Evolutionary conservation across 106 monocot species (phyloP), one percentile per base, ranked within the genome.

Genomic region (Dendrobium chrysotoxum): DNA sequence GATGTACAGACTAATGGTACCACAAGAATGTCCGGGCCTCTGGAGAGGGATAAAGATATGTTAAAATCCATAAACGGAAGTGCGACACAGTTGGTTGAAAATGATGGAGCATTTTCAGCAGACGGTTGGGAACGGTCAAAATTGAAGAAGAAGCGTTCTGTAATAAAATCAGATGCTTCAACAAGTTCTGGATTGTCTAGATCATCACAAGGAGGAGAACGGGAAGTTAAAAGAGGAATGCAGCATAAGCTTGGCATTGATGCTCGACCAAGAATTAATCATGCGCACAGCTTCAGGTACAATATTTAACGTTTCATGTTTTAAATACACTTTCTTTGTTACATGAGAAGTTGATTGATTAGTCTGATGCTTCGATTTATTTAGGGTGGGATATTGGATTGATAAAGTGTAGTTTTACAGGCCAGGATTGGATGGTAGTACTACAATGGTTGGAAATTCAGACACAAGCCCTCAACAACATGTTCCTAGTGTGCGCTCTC

Each of bases 101-200:
- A 90, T 54, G 65, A n/a, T 55, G 75, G 82, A 50, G 64, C 75
- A 53, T 28, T 90, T 44, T 40, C 81, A 70, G 76, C 83, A 53
- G 86, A 91, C 79, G 85, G 90, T 28, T 91, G 88, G 91, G 91
- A 88, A 26, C 86, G 88, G 80, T 83, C 91, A 67, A 91, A 88
- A 64, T 75, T 89, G 87, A 93, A 88, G 75, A 93, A 86, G 83
- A 93, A 86, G 26, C 90, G 92, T 20, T 93, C 92, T 53, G 74
- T 70, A 10, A 81, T 89, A 75, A 92, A 92, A 50, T 66, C 92
- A 39, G 92, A 89, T 84, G 53, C 72, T 42, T 83, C 84, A 75
- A 28, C 84, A 79, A 75, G 65, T 81, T 64, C 84, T 82, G 81
- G 75, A 18, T 28, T 81, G 77, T 38, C 81, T 35, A 86, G 81